Evolutionary conservation across 768 basidiomycete genomes (phyloP).

Genomic region (Kwoniella sp.): DNA sequence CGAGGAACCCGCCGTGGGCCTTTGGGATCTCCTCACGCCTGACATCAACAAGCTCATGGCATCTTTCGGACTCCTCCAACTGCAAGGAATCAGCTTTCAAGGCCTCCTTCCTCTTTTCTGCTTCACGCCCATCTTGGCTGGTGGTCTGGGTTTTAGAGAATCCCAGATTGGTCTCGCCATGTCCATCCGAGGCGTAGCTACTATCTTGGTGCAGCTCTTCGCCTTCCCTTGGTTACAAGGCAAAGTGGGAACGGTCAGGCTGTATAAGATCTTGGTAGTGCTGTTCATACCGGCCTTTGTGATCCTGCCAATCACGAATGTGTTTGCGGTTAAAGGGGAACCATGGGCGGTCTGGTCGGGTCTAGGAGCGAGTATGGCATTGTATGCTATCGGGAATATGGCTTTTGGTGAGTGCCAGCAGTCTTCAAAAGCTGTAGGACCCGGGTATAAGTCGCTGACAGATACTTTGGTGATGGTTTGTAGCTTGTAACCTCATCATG

Average conservation of each 20-base stretch:
- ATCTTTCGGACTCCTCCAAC: slow-evolving; percentile 38
- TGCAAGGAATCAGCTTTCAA: slow-evolving; percentile 29
- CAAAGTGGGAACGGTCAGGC: slow-evolving; percentile 30
- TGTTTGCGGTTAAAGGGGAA: slow-evolving; percentile 28
- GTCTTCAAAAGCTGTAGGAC: too few relatives aligned
- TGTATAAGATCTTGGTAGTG: slow-evolving; percentile 32
- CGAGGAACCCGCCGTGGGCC: slow-evolving; percentile 16
- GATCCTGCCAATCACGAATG: slow-evolving; percentile 35
- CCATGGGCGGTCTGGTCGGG: slow-evolving; percentile 33
- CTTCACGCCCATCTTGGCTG: slow-evolving; percentile 39
- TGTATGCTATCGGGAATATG: slow-evolving; percentile 34
- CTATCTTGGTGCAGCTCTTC: slow-evolving; percentile 38
- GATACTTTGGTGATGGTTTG: not conserved
- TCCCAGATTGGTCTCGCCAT: slow-evolving; percentile 38
- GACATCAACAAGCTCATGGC: slow-evolving; percentile 39
- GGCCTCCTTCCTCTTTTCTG: slow-evolving; percentile 46
- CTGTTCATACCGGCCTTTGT: slow-evolving; percentile 41
- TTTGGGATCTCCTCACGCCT: slow-evolving; percentile 29
- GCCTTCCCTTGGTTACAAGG: slow-evolving; percentile 40
- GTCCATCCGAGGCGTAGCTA: slow-evolving; percentile 33
- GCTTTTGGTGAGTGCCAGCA: slow-evolving; percentile 34
- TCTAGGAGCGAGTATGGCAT: slow-evolving; percentile 21
- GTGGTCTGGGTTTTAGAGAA: slow-evolving; percentile 40
- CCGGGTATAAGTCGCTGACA: not conserved
- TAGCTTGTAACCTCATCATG: slow-evolving; percentile 48